Base-by-base conservation (phyloP, 768 basidiomycete genomes). In the Russula sp. region DNA sequence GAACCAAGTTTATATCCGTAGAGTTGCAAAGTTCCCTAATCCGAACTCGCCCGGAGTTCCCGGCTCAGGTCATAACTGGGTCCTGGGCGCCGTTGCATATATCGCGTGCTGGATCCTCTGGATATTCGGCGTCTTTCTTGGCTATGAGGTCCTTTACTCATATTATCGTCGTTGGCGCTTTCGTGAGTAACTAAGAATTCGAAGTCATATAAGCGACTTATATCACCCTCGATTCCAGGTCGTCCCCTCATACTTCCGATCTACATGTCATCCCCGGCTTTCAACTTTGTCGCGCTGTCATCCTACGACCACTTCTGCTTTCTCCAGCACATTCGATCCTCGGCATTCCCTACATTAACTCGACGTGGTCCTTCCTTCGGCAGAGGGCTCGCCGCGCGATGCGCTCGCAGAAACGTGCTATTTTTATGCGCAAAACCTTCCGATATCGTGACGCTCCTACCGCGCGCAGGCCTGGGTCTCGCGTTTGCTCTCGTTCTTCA, bases 281-380 rank as follows among this genome's bases (percentile, higher is more conserved):
- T 85, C 78, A 89, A 84, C 70, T 79, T 87, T 59, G 88, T 84
- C 34, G 83, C 84, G 40, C 83, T 95, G 78, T 82, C 86, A 2
- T 94, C 90, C 18, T 94, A 88, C 76, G 83, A 84, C 57, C 86
- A 87, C 75, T 94, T 92, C 74, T 88, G 87, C 75, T 94, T 94
- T 79, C 78, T 94, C 69, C 84, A 87, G 63, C 83, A 94, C 74
- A 79, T 94, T 67, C 88, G 92, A 46, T 78, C 79, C 66, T 83
- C 86, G 28, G 89, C 92, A 38, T 88, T 72, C 54, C 69, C 42
- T 76, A 78, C 42, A 79, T 84, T 68, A 76, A 76, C 48, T 82
- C 79, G 61, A 76, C 69, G 68, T 62, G 1, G 56, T 54, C 46
- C 60, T 69, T 30, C 66, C 57, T 4, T 67, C 66, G 2, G 57